Evolutionary conservation across 2,329 filamentous ascomycete species (phyloP), one percentile per base, ranked within the genome.

Genomic region (Arthrobotrys iridis): DNA sequence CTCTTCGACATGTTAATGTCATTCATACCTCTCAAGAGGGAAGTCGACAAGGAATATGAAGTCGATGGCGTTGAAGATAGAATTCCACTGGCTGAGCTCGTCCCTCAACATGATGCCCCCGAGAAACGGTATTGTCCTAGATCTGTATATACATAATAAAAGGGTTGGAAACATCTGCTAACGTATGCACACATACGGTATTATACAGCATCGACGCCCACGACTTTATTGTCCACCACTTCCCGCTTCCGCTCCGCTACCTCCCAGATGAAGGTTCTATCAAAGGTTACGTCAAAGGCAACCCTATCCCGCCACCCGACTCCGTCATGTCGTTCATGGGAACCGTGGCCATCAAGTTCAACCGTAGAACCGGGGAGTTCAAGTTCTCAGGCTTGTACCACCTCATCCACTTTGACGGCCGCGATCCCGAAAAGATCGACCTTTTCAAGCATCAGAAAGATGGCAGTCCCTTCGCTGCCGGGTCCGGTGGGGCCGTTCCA

Each of bases 1-100:
- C 5, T 74, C 1, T 62, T 67, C 6, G 55, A 67, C 46, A 74
- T 74, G 55, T n/a, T 74, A 18, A 74, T 74, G 70, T 26, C 28
- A 10, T 67, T 46, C 40, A 30, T n/a, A 35, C 6, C 18, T 18
- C n/a, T n/a, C n/a, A n/a, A n/a, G n/a, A n/a, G n/a, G n/a, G n/a
- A n/a, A 15, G 22, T 74, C n/a, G 3, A 8, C 8, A 5, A 22
- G 10, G 45, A 28, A 15, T 35, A 15, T 15, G 2, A 57, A n/a
- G 33, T 45, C 13, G 8, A 15, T 10, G 26, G 24, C 18, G 11
- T 18, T 11, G 11, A 10, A 6, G 11, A 40, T 3, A n/a, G 3
- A 24, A 24, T 41, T 18, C 30, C 5, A 52, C 22, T 28, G 3
- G 4, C 6, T 41, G 18, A 3, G 5, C 15, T 37, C 40, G 4